phyloP scores from a whole-genome alignment of 371 early-diverging fungal genomes.

The Basidiobolus meristosporus region DNA sequence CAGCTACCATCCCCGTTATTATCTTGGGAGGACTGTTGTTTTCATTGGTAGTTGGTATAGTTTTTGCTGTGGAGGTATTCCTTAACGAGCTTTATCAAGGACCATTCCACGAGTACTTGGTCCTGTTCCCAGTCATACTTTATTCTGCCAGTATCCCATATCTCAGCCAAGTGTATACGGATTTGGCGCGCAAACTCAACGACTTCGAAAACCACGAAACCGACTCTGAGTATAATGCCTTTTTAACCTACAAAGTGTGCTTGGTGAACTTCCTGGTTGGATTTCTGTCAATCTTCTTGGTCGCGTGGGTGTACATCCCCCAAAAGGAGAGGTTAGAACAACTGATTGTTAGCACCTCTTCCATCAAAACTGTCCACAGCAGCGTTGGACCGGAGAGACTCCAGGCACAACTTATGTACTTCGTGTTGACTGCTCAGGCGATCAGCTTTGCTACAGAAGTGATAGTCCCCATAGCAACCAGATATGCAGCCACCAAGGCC shows the following conservation, averaged over 20 bases:
- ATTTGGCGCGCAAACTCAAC: constrained; percentile 36
- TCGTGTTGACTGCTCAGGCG: constrained; percentile 66
- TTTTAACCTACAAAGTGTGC: constrained; percentile 65
- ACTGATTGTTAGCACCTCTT: constrained; percentile 3
- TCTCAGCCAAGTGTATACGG: constrained; percentile 24
- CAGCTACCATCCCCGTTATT: constrained; percentile 35
- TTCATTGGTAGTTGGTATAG: constrained; percentile 34
- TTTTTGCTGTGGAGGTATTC: constrained; percentile 55
- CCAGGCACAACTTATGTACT: constrained; percentile 47
- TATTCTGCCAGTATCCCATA: constrained; percentile 8
- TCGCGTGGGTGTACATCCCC: constrained; percentile 77
- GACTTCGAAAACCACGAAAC: constrained; percentile 72
- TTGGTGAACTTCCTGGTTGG: constrained; percentile 62
- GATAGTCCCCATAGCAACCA: constrained; percentile 39
- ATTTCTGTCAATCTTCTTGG: constrained; percentile 62
- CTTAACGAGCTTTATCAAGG: constrained; percentile 68
- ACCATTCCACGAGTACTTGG: constrained; percentile 28
- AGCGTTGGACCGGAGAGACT: constrained; percentile 34
- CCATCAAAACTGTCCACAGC: constrained; percentile 5
- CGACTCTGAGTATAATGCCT: constrained; percentile 40
- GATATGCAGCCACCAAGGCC: not conserved
- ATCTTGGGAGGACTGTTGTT: constrained; percentile 34
- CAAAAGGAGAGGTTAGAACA: constrained; percentile 28
- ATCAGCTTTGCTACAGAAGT: constrained; percentile 56
- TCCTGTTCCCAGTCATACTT: not conserved